Evolutionary conservation across 345 rosid genomes (phyloP), one percentile per base, ranked within the genome.

Genomic region (Erodium maritimum): DNA sequence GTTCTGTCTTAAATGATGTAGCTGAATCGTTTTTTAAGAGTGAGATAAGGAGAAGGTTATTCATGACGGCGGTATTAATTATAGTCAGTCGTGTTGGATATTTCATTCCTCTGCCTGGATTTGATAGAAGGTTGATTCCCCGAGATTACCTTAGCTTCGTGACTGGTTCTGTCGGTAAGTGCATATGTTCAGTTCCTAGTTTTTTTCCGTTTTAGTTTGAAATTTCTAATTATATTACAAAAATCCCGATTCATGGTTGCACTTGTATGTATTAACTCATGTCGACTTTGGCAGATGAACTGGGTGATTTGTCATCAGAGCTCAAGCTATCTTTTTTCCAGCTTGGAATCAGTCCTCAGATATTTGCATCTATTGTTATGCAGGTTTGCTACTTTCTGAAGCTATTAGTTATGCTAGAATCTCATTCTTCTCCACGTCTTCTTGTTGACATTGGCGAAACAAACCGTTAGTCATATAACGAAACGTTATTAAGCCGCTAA

Each of bases 301-400:
- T 91, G 58, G 97, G 91, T 61, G 93, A 84, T 63, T 77, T 86
- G 64, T 70, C 85, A 61, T 65, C 93, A 60, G 87, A 81, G 73
- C 80, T 91, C 57, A 88, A 91, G 79, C 81, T 91, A 70, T 91
- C 96, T 0, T 67, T 86, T 64, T 91, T 91, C 65, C 98, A 88
- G 82, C 98, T 91, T 69, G 98, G 98, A 62, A 88, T 88, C 71
- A 86, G 90, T 77, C 98, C 96, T 25, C 93, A 82, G 74, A 91
- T 86, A 19, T 66, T 88, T 54, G 93, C 93, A 67, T 91, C 93
- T 17, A 88, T 91, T 60, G 60, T 88, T 57, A 86, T 88, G 96
- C 96, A 88, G 95, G 96, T 91, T 61, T 63, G 50, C 23, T 21
- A n/a, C n/a, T 21, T 25, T 61, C 60, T 37, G 13, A 17, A 37